These are phyloP conservation scores for Lactifluus pinguis DNA, from an alignment of 768 basidiomycete genomes.

Conservation along the genomic window DNA sequence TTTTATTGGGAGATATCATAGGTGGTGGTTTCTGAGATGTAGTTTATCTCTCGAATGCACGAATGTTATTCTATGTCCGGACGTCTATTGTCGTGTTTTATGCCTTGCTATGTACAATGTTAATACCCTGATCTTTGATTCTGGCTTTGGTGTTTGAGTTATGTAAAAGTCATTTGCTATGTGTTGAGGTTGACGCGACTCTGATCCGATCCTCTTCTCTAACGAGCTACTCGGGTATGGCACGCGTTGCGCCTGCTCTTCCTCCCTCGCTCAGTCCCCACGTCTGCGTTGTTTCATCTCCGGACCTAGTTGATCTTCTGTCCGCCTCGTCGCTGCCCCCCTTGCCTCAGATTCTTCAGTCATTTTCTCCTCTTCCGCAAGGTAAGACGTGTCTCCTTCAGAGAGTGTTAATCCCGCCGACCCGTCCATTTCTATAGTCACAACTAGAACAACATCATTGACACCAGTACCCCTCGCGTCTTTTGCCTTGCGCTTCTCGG, in stretches of 20 bases:
- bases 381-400: slow-evolving; percentile 32
- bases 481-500: slow-evolving; percentile 73
- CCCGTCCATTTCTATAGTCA: slow-evolving; percentile 39
- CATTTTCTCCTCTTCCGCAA: slow-evolving; percentile 76
- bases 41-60: neutral
- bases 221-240: slow-evolving; percentile 9
- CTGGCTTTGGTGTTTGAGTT: neutral
- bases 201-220: neutral
- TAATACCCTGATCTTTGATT: neutral
- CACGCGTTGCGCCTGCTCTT: slow-evolving; percentile 40
- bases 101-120: neutral
- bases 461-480: slow-evolving; percentile 60
- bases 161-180: neutral
- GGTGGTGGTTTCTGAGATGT: slow-evolving; percentile 4
- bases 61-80: neutral
- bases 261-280: slow-evolving; percentile 78
- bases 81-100: neutral
- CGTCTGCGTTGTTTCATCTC: slow-evolving; percentile 62
- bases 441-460: slow-evolving; percentile 67
- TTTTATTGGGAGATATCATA: slow-evolving; percentile 20
- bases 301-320: slow-evolving; percentile 58
- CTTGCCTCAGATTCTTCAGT: slow-evolving; percentile 67
- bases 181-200: neutral
- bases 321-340: slow-evolving; percentile 52
- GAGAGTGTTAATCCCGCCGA: slow-evolving; percentile 1